Conservation (phyloP, 768 basidiomycete genomes). For the Asterophora lycoperdoides region DNA sequence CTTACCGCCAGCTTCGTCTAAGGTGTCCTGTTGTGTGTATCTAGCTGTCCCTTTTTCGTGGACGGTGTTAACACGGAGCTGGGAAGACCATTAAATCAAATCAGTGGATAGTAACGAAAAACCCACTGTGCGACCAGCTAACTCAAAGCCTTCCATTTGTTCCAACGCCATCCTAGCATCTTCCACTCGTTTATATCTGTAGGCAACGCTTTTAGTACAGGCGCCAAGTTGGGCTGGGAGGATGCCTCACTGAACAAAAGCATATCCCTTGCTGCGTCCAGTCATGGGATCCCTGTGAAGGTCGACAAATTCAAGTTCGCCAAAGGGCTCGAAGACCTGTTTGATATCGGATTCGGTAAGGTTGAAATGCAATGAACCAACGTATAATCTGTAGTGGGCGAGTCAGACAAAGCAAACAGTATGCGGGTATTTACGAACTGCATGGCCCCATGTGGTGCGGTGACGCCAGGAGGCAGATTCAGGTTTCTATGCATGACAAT, state of each 20-base stretch:
- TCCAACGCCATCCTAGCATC: constrained; percentile 96
- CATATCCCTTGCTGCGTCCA: constrained; percentile 95
- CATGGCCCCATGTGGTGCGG: constrained; percentile 76
- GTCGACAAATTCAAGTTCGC: constrained; percentile 97
- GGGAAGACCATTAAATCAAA: constrained; percentile 10
- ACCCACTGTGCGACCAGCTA: constrained; percentile 88
- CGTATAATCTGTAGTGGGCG: constrained; percentile 69
- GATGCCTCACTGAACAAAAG: constrained; percentile 86
- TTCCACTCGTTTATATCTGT: constrained; percentile 82
- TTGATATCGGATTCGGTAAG: constrained; percentile 95
- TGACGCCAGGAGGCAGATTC: constrained; percentile 82
- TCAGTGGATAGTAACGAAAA: too few relatives aligned
- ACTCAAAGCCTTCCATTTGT: constrained; percentile 98
- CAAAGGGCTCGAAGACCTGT: constrained; percentile 99
- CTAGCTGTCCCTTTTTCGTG: constrained; percentile 82
- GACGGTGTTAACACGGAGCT: constrained; percentile 89
- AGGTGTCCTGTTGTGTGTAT: constrained; percentile 71
- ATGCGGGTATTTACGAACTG: constrained; percentile 48
- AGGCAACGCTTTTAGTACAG: not conserved
- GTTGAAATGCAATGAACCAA: constrained; percentile 95
- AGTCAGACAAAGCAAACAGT: not conserved
- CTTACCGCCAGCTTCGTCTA: constrained; percentile 88
- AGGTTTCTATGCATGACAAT: constrained; percentile 52
- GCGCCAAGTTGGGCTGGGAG: not conserved
- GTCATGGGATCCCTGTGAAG: constrained; percentile 93